Percentiles rank a stretch among this genome's conserved stretches.
Evolutionary conservation across 2,329 filamentous ascomycete genomes (phyloP).

Genomic region (Aureobasidium namibiae): DNA sequence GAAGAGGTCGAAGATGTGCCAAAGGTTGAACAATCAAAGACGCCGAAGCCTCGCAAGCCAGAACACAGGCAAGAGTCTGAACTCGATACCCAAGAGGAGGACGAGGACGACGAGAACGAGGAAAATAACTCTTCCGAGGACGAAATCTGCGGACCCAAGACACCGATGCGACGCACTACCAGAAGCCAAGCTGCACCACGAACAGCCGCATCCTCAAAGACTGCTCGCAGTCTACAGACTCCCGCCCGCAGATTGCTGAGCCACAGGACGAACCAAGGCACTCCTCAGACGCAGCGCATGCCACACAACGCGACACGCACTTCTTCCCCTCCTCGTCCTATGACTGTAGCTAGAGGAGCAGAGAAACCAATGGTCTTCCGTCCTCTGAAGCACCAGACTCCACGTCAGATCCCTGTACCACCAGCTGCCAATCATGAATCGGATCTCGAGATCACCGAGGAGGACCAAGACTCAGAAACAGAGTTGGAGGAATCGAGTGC

Average conservation of each 20-base stretch:
- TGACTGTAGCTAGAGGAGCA: slow-evolving; percentile 14
- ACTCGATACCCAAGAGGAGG: neutral
- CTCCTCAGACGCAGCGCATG: slow-evolving; percentile 16
- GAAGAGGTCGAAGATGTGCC: neutral
- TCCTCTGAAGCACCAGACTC: slow-evolving; percentile 11
- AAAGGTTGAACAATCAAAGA: neutral
- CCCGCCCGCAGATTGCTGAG: slow-evolving; percentile 3
- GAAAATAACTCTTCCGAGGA: slow-evolving; percentile 12
- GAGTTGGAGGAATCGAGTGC: slow-evolving; percentile 2
- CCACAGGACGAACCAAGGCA: slow-evolving; percentile 3
- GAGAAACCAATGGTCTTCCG: slow-evolving; percentile 14
- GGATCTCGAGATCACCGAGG: neutral
- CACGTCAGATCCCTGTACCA: neutral
- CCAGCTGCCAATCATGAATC: neutral
- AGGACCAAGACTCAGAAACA: neutral
- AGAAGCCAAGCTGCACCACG: neutral
- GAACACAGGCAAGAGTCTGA: neutral
- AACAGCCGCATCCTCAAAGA: neutral
- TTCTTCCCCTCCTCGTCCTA: slow-evolving; percentile 12
- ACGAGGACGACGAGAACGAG: neutral
- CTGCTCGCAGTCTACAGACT: slow-evolving; percentile 2
- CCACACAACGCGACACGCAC: slow-evolving; percentile 9
- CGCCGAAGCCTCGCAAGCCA: neutral
- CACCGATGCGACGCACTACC: slow-evolving; percentile 12
- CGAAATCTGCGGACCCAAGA: slow-evolving; percentile 17